Conservation (phyloP, 2,329 filamentous ascomycete species). For the Triangularia verruculosa region DNA sequence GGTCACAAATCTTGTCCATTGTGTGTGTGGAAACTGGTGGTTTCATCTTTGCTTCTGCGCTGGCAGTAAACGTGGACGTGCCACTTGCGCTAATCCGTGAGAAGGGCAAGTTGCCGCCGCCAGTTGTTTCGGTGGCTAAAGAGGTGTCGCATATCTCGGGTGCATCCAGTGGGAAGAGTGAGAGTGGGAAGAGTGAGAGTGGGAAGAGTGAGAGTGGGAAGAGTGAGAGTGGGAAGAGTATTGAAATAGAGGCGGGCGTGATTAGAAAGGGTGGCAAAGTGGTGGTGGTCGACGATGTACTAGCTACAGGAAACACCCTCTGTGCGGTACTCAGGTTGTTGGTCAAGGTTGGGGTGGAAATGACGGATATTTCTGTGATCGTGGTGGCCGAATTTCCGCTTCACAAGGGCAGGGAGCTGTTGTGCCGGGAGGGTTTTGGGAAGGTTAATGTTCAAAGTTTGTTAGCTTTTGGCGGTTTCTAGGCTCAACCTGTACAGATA, state of each 20-base stretch:
- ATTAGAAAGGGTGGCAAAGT: slow-evolving; percentile 42
- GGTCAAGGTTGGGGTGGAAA: slow-evolving; percentile 35
- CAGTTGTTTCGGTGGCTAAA: slow-evolving; percentile 48
- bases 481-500: too few relatives aligned
- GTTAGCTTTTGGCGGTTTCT: slow-evolving; percentile 47
- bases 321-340: slow-evolving; percentile 51
- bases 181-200: too few relatives aligned
- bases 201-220: slow-evolving; percentile 10
- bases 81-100: slow-evolving; percentile 50
- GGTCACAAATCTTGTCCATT: slow-evolving; percentile 45
- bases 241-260: slow-evolving; percentile 49
- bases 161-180: too few relatives aligned
- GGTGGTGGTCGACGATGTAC: slow-evolving; percentile 59
- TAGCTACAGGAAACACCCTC: slow-evolving; percentile 55
- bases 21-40: slow-evolving; percentile 57
- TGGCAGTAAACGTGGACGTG: slow-evolving; percentile 41
- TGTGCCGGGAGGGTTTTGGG: slow-evolving; percentile 50
- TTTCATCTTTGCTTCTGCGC: slow-evolving; percentile 51
- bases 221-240: slow-evolving; percentile 31
- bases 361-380: slow-evolving; percentile 45
- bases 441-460: slow-evolving; percentile 49
- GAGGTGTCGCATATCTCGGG: slow-evolving; percentile 51
- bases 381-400: slow-evolving; percentile 56
- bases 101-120: slow-evolving; percentile 59
- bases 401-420: slow-evolving; percentile 48